These are phyloP conservation scores for Malus orientalis DNA, from an alignment of 306 rosid genomes.

Conservation along the genomic window DNA sequence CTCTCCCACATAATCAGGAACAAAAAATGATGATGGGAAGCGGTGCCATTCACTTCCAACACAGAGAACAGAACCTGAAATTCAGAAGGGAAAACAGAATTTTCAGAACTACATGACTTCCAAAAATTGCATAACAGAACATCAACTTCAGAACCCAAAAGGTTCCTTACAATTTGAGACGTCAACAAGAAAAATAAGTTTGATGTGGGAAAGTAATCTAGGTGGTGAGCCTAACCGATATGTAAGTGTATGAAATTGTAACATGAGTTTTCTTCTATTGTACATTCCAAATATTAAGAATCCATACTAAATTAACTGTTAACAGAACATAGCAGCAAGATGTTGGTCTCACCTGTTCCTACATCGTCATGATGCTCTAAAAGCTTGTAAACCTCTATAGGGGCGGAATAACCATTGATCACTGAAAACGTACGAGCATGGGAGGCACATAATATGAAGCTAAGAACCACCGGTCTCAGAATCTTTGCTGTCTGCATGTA, in stretches of 20 bases:
- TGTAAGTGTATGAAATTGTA: neutral
- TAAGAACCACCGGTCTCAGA: slow-evolving; percentile 69
- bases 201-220: neutral
- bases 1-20: slow-evolving; percentile 71
- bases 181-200: neutral
- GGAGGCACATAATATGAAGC: slow-evolving; percentile 73
- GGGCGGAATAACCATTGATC: slow-evolving; percentile 90
- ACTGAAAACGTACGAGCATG: slow-evolving; percentile 96
- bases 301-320: neutral
- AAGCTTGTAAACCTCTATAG: slow-evolving; percentile 80
- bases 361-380: slow-evolving; percentile 72
- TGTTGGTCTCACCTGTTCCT: slow-evolving; percentile 46
- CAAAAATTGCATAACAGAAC: neutral
- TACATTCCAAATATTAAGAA: neutral
- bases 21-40: slow-evolving; percentile 81
- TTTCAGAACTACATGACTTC: neutral
- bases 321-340: neutral
- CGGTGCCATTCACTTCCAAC: slow-evolving; percentile 99
- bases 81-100: neutral
- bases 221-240: neutral
- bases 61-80: slow-evolving; percentile 74
- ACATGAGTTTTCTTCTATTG: neutral
- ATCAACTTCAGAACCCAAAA: neutral
- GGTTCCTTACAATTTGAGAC: neutral
- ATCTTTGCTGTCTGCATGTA: slow-evolving; percentile 56